Conservation (phyloP, 306 rosid species). For the Castanopsis chinensis region DNA sequence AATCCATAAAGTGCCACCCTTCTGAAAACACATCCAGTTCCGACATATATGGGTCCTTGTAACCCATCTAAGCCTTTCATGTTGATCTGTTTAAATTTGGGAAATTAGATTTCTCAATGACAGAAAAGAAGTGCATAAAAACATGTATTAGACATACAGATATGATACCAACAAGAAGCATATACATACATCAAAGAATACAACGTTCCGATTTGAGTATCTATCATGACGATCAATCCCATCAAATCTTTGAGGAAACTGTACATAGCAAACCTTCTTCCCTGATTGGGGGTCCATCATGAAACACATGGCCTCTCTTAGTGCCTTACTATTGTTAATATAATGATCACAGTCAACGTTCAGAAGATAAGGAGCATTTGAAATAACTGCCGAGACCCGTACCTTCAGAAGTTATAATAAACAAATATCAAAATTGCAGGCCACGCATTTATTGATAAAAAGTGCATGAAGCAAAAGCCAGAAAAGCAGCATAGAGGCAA, state of each 20-base stretch:
- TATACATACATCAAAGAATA: constrained; percentile 85
- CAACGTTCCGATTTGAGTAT: constrained; percentile 96
- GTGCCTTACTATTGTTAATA: constrained; percentile 95
- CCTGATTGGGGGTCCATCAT: constrained; percentile 98
- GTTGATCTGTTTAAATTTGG: constrained; percentile 66
- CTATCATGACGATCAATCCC: constrained; percentile 95
- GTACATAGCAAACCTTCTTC: constrained; percentile 91
- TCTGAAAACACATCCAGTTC: constrained; percentile 97
- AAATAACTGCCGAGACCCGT: constrained; percentile 78
- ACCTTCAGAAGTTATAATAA: constrained; percentile 44
- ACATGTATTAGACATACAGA: background rate
- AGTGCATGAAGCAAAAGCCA: background rate
- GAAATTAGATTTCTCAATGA: constrained; percentile 20
- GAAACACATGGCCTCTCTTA: constrained; percentile 97
- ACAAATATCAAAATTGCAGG: constrained; percentile 16
- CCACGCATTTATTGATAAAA: background rate
- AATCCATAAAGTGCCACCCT: constrained; percentile 84
- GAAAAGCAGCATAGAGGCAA: background rate
- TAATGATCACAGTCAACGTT: constrained; percentile 98
- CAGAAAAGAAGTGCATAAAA: constrained; percentile 2
- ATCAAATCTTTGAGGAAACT: constrained; percentile 96
- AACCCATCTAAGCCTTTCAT: constrained; percentile 96
- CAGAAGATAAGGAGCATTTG: constrained; percentile 89
- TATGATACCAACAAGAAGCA: background rate
- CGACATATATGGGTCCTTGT: constrained; percentile 97